Conservation (phyloP, 1,139 yeast genomes). For the Pichia sp. region DNA sequence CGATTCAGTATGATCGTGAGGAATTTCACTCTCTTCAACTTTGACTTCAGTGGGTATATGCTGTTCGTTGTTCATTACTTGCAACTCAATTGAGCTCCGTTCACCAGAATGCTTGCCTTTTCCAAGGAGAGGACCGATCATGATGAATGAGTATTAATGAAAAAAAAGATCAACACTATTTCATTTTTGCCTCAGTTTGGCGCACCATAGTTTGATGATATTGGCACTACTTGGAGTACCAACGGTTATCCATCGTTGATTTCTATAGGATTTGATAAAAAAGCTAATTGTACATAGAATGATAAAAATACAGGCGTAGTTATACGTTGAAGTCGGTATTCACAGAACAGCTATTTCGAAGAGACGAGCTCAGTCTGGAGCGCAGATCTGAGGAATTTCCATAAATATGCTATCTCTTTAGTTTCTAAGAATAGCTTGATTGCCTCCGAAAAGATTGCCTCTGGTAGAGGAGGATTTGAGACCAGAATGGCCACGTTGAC, state of each 20-base stretch:
- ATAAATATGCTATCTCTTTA: constrained; percentile 41
- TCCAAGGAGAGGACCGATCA: too few species aligned
- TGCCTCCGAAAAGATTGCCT: constrained; percentile 14
- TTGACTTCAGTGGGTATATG: not conserved
- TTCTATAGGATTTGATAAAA: too few species aligned
- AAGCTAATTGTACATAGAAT: not conserved
- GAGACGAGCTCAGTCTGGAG: constrained; percentile 3
- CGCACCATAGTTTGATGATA: not conserved
- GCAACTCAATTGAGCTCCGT: too few species aligned
- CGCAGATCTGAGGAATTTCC: constrained; percentile 37
- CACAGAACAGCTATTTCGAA: not conserved
- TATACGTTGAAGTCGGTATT: not conserved
- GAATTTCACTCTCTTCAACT: not conserved
- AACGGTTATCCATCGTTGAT: too few species aligned
- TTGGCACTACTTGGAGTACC: too few species aligned
- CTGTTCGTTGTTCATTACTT: too few species aligned
- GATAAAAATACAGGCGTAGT: not conserved
- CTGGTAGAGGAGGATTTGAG: constrained; percentile 35
- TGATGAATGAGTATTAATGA: too few species aligned
- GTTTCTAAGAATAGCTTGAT: constrained; percentile 35
- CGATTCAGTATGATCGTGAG: not conserved
- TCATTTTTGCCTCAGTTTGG: not conserved
- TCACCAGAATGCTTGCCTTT: too few species aligned
- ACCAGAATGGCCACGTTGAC: constrained; percentile 36
- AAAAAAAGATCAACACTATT: not conserved